Evolutionary conservation across 768 basidiomycete species (phyloP), one percentile per base, ranked within the genome.

Genomic region (Tubosaeta sp.): DNA sequence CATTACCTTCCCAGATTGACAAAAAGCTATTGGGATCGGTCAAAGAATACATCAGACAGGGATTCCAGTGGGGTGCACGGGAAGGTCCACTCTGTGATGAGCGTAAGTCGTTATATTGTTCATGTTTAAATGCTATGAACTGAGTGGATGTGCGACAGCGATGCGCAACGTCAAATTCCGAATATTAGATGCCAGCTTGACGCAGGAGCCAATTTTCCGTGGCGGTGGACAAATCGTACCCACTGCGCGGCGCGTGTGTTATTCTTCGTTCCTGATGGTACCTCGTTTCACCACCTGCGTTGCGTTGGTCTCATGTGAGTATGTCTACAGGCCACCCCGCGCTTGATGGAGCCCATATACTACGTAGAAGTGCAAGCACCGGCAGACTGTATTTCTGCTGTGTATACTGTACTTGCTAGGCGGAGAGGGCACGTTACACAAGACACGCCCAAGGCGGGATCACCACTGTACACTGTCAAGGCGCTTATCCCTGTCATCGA

Each of bases 311-410:
- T 42, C 44, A 51, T 45, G 45, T 7, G 14, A 32, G 29, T 44
- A n/a, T 25, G 27, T 16, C n/a, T 19, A 44, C 57, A 95, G 94
- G 94, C 95, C 14, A 90, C 94, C 3, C 95, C 95, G 4, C 83
- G 94, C 52, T 71, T 96, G 52, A 93, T 95, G 84, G 95, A 99
- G 69, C 96, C 96, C 4, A 86, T 98, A 55, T 98, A 95, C 77
- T 97, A 92, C 65, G 95, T 98, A 48, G 96, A 99, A 70, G 94
- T 99, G n/a, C 95, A 98, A 70, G 91, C 95, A 7, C 96, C 96
- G 8, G 93, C 94, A 16, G 96, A 99, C 67, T 97, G 96, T 65
- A 94, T 99, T 56, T 96, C 96, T 19, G 94, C 94, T 11, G 94
- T 99, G 31, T 98, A 98, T 69, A 96, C 94, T 5, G 96, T 98